Evolutionary conservation across 371 early-diverging fungal genomes (phyloP).

Genomic region (Chytridiales sp.): DNA sequence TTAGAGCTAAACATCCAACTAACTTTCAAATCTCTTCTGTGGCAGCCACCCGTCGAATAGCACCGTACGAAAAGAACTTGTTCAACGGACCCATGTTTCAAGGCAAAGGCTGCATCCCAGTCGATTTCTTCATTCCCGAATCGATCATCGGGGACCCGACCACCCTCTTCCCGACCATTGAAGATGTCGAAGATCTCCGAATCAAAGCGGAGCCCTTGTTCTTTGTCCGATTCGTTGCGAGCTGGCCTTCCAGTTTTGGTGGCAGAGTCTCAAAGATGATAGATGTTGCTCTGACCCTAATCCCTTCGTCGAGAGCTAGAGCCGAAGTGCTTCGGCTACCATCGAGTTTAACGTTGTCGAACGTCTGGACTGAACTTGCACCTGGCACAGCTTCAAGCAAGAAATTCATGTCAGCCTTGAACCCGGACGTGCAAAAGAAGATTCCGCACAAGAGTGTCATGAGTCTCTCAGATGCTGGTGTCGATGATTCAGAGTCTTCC

Average conservation of each 20-base stretch:
- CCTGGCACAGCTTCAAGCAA: background rate
- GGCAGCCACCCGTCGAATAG: too few species aligned
- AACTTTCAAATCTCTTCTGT: too few species aligned
- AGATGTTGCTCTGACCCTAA: background rate
- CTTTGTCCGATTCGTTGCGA: background rate
- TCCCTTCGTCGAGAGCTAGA: background rate
- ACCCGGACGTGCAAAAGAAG: background rate
- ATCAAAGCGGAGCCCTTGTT: background rate
- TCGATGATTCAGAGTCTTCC: background rate
- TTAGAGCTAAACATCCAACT: too few species aligned
- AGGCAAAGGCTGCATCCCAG: background rate
- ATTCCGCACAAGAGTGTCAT: background rate
- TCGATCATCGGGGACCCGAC: background rate
- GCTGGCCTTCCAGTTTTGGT: background rate
- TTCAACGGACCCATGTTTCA: background rate
- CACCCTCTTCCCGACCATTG: background rate
- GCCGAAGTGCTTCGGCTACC: background rate
- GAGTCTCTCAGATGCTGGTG: background rate
- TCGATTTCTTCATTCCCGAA: background rate
- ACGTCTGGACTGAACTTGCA: conserved; percentile 2
- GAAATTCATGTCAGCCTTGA: background rate
- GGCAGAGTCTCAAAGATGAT: background rate
- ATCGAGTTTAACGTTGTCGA: background rate
- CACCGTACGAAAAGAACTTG: background rate
- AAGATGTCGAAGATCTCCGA: too few species aligned